Evolutionary conservation across 345 rosid species (phyloP).

Genomic region (Eucalyptus cloeziana): DNA sequence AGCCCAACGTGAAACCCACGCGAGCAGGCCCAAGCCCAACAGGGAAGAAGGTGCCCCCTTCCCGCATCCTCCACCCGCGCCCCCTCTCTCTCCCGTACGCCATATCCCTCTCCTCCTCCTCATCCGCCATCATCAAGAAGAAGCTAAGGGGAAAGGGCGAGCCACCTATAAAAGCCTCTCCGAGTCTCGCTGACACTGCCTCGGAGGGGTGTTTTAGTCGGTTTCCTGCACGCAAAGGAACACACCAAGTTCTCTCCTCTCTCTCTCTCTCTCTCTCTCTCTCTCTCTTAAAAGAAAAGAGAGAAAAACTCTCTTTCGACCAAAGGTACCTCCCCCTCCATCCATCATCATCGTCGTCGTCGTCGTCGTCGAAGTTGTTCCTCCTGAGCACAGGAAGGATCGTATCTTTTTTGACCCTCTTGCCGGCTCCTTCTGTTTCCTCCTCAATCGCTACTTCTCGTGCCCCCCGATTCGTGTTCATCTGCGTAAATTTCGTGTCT

Average conservation of each 20-base stretch:
- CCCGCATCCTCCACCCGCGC: too few species aligned
- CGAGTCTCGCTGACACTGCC: not conserved
- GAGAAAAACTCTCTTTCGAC: not conserved
- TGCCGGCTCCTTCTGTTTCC: not conserved
- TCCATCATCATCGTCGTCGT: not conserved
- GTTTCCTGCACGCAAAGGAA: conserved; percentile 15
- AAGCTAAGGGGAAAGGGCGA: not conserved
- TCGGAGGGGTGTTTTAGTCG: not conserved
- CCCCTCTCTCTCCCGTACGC: rapidly evolving
- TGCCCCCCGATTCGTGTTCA: not conserved
- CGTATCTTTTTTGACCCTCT: not conserved
- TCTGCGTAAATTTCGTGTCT: not conserved
- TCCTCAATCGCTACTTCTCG: too few species aligned
- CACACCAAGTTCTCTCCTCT: not conserved
- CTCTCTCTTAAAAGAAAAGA: not conserved
- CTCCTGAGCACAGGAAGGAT: not conserved
- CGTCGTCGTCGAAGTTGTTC: not conserved
- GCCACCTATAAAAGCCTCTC: not conserved
- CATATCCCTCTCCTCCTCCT: not conserved
- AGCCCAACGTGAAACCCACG: not conserved
- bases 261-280: not conserved
- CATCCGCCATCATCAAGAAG: not conserved
- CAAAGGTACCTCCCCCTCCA: not conserved
- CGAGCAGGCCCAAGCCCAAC: not conserved
- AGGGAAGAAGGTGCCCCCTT: too few species aligned